Evolutionary conservation across 306 rosid genomes (phyloP).

Genomic region (Rosa multiflora): DNA sequence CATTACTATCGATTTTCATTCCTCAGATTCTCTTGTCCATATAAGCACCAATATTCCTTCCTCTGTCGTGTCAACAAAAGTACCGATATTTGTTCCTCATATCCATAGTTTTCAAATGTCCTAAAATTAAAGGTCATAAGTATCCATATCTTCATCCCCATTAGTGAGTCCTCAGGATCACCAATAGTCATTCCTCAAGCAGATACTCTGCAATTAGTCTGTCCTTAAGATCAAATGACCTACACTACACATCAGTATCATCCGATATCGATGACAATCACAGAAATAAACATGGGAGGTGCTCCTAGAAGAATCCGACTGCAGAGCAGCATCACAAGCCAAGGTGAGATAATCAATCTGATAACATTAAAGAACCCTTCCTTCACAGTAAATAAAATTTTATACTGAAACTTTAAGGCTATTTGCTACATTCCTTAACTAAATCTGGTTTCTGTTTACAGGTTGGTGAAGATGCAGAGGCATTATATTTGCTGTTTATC

Average conservation of each 20-base stretch:
- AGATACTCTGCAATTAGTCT: neutral
- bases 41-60: neutral
- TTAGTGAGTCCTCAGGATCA: neutral
- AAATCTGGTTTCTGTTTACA: slow-evolving; percentile 31
- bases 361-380: slow-evolving; percentile 4
- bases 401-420: neutral
- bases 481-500: neutral
- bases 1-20: neutral
- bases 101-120: neutral
- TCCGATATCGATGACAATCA: neutral
- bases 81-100: neutral
- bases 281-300: neutral
- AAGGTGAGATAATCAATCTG: slow-evolving; percentile 46
- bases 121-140: neutral
- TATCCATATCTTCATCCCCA: neutral
- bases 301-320: slow-evolving; percentile 11
- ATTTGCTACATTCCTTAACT: slow-evolving; percentile 8
- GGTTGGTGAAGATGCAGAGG: slow-evolving; percentile 29
- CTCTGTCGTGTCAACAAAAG: neutral
- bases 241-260: neutral
- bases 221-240: neutral
- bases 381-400: neutral
- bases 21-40: neutral
- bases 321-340: slow-evolving; percentile 6
- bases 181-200: neutral